These are phyloP conservation scores for Astrephomene gubernaculifera DNA, from an alignment of 139 green algal species.

Conservation along the genomic window DNA sequence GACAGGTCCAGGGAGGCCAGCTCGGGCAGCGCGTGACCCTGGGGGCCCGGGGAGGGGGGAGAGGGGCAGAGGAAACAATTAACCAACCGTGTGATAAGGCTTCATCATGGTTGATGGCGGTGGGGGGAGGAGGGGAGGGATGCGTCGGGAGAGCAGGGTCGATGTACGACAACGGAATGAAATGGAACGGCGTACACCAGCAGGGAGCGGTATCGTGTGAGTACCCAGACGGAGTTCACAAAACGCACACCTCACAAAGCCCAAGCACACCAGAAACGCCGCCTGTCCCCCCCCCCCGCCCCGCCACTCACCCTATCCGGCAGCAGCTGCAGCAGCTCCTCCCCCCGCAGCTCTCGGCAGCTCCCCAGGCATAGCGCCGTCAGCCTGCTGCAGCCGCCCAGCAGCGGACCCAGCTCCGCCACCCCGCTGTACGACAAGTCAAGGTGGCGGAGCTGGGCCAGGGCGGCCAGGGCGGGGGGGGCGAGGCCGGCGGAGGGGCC, in stretches of 20 bases:
- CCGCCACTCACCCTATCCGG: not conserved
- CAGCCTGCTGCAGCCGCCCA: constrained; percentile 58
- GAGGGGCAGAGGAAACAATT: too few species aligned
- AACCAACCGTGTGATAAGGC: too few species aligned
- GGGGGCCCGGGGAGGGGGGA: not conserved
- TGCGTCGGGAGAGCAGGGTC: not conserved
- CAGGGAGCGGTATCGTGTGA: too few species aligned
- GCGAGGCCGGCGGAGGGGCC: not conserved
- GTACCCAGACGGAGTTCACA: too few species aligned
- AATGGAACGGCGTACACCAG: too few species aligned
- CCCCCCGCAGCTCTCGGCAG: constrained; percentile 52
- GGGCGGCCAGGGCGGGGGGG: constrained; percentile 28
- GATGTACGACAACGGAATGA: too few species aligned
- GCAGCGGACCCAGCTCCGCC: constrained; percentile 48
- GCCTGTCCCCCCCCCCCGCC: not conserved
- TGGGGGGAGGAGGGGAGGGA: not conserved
- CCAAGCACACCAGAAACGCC: not conserved
- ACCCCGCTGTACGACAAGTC: constrained; percentile 72
- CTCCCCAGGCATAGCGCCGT: constrained; percentile 58
- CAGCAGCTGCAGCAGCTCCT: constrained; percentile 56
- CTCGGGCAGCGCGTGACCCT: constrained; percentile 30
- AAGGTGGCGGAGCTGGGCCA: constrained; percentile 54
- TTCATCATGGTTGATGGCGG: too few species aligned
- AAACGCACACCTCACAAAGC: too few species aligned
- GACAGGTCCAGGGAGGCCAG: constrained; percentile 64